Conservation (phyloP, 2,329 filamentous ascomycete genomes). For the Colletotrichum viniferum region DNA sequence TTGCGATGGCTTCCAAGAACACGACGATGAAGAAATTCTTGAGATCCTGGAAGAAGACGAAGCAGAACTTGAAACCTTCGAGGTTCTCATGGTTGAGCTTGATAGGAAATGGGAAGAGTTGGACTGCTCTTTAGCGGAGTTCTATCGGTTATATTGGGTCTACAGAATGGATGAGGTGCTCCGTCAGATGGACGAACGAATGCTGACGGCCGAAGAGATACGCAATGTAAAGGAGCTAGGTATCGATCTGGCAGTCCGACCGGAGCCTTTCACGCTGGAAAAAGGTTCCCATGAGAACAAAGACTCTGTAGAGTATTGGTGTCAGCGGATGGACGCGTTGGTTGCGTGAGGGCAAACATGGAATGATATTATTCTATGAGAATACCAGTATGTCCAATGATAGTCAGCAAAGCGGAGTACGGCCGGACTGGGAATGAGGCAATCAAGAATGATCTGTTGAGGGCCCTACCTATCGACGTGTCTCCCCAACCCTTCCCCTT, state of each 20-base stretch:
- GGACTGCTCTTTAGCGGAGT: not conserved
- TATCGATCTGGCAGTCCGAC: not conserved
- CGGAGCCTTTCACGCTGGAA: not conserved
- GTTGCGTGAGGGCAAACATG: not conserved
- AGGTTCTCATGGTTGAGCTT: not conserved
- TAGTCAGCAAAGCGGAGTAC: not conserved
- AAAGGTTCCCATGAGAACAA: not conserved
- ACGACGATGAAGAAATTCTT: not conserved
- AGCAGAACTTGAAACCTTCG: rapidly evolving
- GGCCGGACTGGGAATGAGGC: not conserved
- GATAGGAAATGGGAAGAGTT: not conserved
- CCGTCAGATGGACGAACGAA: not conserved
- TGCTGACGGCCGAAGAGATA: not conserved
- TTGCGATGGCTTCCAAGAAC: not conserved
- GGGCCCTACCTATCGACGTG: too few relatives aligned
- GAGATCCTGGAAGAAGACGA: not conserved
- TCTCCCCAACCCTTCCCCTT: too few relatives aligned
- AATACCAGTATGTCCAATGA: rapidly evolving
- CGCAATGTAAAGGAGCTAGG: rapidly evolving
- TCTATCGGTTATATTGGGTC: not conserved
- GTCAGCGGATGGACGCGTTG: not conserved
- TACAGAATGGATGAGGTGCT: not conserved
- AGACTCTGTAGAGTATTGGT: not conserved
- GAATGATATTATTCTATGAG: rapidly evolving
- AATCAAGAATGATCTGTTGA: not conserved